Percentiles rank a stretch among this genome's conserved stretches.
Evolutionary conservation across 192 early-diverging fungal genomes (phyloP).

Genomic region (Ambispora gerdemannii): DNA sequence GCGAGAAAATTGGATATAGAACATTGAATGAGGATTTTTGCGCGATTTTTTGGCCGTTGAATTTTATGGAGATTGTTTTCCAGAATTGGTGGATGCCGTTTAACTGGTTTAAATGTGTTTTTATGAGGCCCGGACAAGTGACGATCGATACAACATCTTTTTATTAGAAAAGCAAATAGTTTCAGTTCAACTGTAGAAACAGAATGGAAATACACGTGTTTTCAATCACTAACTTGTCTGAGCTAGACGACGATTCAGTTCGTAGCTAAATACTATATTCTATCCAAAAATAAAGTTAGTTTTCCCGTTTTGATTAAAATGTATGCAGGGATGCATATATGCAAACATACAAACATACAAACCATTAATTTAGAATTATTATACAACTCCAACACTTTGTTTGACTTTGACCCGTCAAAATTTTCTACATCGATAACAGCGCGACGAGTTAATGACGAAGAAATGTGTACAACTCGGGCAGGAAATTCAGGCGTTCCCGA

Average conservation of each 20-base stretch:
- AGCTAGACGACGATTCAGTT: background rate
- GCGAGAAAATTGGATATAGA: background rate
- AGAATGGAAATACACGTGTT: background rate
- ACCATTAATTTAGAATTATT: background rate
- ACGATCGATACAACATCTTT: background rate
- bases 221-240: background rate
- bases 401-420: background rate
- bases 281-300: background rate
- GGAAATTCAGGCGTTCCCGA: background rate
- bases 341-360: background rate
- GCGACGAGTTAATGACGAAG: background rate
- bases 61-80: background rate
- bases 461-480: background rate
- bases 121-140: background rate
- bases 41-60: background rate
- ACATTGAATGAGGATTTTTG: background rate
- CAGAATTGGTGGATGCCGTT: background rate
- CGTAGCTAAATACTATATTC: background rate
- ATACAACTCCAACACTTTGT: background rate
- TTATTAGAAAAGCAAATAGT: background rate
- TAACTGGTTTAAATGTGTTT: background rate
- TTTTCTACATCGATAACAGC: background rate
- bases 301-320: background rate
- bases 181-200: background rate
- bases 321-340: background rate